Base-by-base conservation (phyloP, 345 rosid species). In the Salix caprea region DNA sequence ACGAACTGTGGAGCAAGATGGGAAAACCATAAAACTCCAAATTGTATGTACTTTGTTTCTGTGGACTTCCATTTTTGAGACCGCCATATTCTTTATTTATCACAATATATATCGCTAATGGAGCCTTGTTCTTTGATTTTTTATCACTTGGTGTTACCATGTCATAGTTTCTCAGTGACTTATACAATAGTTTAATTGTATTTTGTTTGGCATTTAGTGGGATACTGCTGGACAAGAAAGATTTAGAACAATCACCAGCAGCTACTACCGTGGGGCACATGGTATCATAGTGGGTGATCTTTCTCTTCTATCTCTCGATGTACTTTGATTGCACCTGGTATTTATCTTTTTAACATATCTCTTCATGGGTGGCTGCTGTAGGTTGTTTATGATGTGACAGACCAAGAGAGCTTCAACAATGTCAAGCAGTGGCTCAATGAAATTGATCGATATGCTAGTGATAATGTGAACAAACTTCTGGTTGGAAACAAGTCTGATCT, bases 401-500 rank as follows among this genome's bases (percentile, higher is more conserved):
- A 88, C 86, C 81, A 86, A 79, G 93, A 90, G 81, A 89, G 93
- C 85, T 89, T 89, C 79, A 88, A 89, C 69, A 89, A 88, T 56
- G 89, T 89, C 23, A 90, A 90, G 85, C 91, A 88, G 67, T 90
- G 93, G 93, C 75, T 88, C 76, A 88, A 34, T 84, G 91, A 90
- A 83, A 88, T 90, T 79, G 93, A 90, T 76, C 93, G 90, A 42
- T 88, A 90, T 79, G 93, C 93, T 23, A 88, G 89, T 78, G 91
- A 90, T 73, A 88, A 76, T 72, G 93, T 88, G 39, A 87, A 88
- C 87, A 90, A 90, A 73, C 89, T 90, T 67, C 71, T 88, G 32
- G 91, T 90, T 79, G 93, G 93, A 40, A 90, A 90, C 89, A 90
- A 90, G 86, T 82, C 80, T 72, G 93, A 90, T 79, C 93, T 90